These are phyloP conservation scores for Quercus glauca DNA, from an alignment of 306 rosid species.

Conservation along the genomic window DNA sequence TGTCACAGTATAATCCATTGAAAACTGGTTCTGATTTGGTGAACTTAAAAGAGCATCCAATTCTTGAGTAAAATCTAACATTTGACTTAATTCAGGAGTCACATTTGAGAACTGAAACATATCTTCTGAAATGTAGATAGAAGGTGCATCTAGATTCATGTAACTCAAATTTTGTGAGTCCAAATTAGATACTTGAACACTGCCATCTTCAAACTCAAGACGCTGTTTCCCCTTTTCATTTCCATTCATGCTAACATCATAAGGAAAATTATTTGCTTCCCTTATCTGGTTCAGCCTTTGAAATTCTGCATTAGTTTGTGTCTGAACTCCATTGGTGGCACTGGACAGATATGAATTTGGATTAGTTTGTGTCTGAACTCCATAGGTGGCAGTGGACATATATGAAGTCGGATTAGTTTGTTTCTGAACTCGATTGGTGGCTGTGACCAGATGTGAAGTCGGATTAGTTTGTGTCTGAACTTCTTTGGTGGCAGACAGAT, in stretches of 20 bases:
- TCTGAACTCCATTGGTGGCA: too few relatives aligned
- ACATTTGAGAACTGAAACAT: not conserved
- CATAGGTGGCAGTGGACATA: too few relatives aligned
- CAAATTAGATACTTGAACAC: too few relatives aligned
- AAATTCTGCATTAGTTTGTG: not conserved
- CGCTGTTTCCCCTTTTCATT: not conserved
- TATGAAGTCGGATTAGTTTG: too few relatives aligned
- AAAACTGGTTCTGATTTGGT: slow-evolving; percentile 12
- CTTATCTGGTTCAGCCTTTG: not conserved
- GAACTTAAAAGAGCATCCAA: slow-evolving; percentile 3
- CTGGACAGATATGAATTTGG: too few relatives aligned
- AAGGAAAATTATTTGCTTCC: not conserved
- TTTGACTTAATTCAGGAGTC: not conserved
- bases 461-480: too few relatives aligned
- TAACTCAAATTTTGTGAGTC: not conserved
- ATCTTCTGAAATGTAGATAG: slow-evolving; percentile 1
- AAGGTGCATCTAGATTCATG: not conserved
- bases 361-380: not conserved
- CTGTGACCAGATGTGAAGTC: too few relatives aligned
- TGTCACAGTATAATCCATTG: not conserved
- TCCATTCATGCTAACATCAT: not conserved
- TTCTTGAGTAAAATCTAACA: not conserved
- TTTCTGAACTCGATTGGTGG: too few relatives aligned
- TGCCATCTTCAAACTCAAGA: not conserved
- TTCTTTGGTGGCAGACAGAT: too few relatives aligned